phyloP scores from a whole-genome alignment of 2,329 filamentous ascomycete genomes.

The Paecilomyces fulvus region DNA sequence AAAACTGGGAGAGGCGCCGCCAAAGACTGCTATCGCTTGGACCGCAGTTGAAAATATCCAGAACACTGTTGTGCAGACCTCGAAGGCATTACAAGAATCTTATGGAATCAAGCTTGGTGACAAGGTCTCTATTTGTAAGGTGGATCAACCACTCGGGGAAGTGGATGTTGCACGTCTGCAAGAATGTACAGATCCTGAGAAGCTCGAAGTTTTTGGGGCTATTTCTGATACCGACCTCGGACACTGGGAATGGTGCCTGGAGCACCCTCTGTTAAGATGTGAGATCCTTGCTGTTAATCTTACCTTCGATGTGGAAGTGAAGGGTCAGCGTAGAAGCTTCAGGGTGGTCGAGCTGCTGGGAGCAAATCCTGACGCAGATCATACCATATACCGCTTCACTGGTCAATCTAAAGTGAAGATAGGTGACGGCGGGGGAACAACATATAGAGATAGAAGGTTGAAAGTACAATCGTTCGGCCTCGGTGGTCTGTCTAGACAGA shows the following conservation, averaged over 20 bases:
- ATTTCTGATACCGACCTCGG: conserved; percentile 27
- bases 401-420: conserved; percentile 24
- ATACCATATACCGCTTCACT: conserved; percentile 30
- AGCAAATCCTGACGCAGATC: conserved; percentile 29
- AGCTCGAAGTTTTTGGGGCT: conserved; percentile 24
- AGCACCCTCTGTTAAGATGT: conserved; percentile 42
- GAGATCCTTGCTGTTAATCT: conserved; percentile 64
- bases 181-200: conserved; percentile 45
- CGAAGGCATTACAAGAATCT: conserved; percentile 62
- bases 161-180: conserved; percentile 53
- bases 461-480: conserved; percentile 43
- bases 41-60: conserved; percentile 53
- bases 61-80: conserved; percentile 61
- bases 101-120: conserved; percentile 67
- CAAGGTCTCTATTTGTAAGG: conserved; percentile 52
- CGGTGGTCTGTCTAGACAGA: conserved; percentile 58
- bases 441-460: conserved; percentile 9
- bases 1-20: conserved; percentile 25
- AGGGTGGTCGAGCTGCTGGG: conserved; percentile 48
- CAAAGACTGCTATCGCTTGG: conserved; percentile 57
- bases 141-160: conserved; percentile 43
- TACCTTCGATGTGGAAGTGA: conserved; percentile 55
- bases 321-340: conserved; percentile 54
- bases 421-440: conserved; percentile 15
- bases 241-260: conserved; percentile 43